Base-by-base conservation (phyloP, 179 eudicot genomes). In the Carnegiea gigantea region DNA sequence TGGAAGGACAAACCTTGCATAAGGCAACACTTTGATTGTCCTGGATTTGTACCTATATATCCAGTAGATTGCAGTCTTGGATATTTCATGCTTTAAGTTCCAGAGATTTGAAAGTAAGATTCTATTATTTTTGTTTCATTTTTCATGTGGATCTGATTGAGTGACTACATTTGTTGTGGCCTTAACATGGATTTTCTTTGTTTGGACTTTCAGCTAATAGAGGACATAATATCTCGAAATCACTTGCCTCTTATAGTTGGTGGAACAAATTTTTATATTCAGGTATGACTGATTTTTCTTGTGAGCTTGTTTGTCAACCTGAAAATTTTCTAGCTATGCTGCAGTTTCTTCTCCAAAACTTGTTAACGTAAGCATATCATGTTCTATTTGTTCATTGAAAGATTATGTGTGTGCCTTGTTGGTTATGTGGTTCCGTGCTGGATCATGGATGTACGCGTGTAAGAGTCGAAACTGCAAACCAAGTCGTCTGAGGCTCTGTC, bases 231-330 rank as follows among this genome's bases (percentile, higher is more conserved):
- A 75, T 88, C 93, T 70, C 94, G 92, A 48, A 84, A 88, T 84
- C 86, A 79, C 80, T 67, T 92, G 82, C 99, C 99, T 23, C 92
- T 94, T 81, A 86, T 96, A 82, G 98, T 95, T 77, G 99, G 99
- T 40, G 99, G 99, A 73, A 95, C 95, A 62, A 95, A 93, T 87
- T 95, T 91, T 86, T 95, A 96, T 83, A 92, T 96, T 60, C 99
- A 94, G 99, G 99, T 94, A 90, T 77, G 53, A 62, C 68, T 28
- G 26, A 65, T 15, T 28, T 59, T 75, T 43, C 53, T 77, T 28
- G 2, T 78, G 20, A 70, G 10, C 10, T 76, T 80, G 53, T 70
- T 48, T 10, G 68, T 51, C 46, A n/a, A 1, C 57, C 20, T 53
- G 2, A 23, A 23, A 28, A 59, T 38, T 43, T 60, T 46, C 23